Percentiles rank a stretch among this genome's conserved stretches.
Conservation (phyloP, 2,329 filamentous ascomycete genomes). For the Cordyceps farinosa region DNA sequence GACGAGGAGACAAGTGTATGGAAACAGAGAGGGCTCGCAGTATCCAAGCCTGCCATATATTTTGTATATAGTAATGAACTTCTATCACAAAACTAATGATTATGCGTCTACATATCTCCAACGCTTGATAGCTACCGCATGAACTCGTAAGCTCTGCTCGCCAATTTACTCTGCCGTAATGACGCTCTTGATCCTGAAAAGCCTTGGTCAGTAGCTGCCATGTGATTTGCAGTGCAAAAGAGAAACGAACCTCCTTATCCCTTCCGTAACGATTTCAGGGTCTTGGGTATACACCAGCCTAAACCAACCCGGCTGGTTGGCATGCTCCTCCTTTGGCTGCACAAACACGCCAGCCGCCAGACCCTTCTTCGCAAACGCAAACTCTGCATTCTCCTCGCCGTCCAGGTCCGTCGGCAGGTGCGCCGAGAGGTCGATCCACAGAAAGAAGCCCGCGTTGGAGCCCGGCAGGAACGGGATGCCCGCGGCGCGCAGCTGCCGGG, state of each 20-base stretch:
- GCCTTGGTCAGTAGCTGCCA: not conserved
- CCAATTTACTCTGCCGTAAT: not conserved
- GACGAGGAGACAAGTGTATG: not conserved
- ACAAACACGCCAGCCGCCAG: conserved; percentile 47
- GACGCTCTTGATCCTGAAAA: not conserved
- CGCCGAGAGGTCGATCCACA: conserved; percentile 50
- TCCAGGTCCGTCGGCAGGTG: conserved; percentile 33
- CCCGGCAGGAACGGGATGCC: conserved; percentile 41
- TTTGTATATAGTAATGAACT: not conserved
- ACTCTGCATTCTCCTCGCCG: conserved; percentile 37
- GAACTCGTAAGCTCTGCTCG: not conserved
- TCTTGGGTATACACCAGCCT: conserved; percentile 49
- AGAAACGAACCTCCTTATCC: conserved; percentile 31
- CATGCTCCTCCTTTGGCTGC: conserved; percentile 45
- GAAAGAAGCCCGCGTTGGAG: conserved; percentile 56
- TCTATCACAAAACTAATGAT: too few relatives aligned
- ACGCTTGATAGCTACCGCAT: too few relatives aligned
- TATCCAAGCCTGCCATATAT: not conserved
- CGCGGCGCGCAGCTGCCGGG: conserved; percentile 34
- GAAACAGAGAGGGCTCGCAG: not conserved
- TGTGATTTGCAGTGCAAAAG: not conserved
- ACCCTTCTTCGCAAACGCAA: conserved; percentile 41
- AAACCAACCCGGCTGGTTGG: conserved; percentile 49
- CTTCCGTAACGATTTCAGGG: conserved; percentile 33
- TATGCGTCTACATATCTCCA: not conserved